Percentiles rank a stretch among this genome's conserved stretches.
These are phyloP conservation scores for Dichotomocladium elegans DNA, from an alignment of 371 early-diverging fungal genomes.

Conservation along the genomic window DNA sequence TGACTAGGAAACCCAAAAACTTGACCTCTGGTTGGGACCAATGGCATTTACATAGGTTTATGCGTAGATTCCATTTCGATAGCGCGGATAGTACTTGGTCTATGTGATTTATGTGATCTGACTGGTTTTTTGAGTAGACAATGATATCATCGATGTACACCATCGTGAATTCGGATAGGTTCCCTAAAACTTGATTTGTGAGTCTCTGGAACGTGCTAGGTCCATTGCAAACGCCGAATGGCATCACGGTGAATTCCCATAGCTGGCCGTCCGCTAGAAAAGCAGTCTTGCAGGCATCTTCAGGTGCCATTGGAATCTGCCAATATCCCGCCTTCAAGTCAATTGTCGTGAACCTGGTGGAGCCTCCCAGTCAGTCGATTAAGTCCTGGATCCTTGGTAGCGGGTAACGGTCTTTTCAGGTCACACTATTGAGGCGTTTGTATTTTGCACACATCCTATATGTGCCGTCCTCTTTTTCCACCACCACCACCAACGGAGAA, in stretches of 20 bases:
- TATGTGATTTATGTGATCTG: conserved; percentile 35
- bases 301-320: conserved; percentile 23
- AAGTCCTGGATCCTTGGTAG: conserved; percentile 37
- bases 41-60: conserved; percentile 42
- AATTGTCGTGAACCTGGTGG: conserved; percentile 46
- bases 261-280: too few relatives aligned
- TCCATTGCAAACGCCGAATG: conserved; percentile 44
- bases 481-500: conserved; percentile 36
- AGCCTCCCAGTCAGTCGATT: conserved; percentile 18
- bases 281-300: conserved; percentile 20
- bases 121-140: conserved; percentile 28
- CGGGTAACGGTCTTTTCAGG: conserved; percentile 30
- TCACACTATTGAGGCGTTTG: conserved; percentile 30
- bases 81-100: conserved; percentile 23
- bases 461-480: conserved; percentile 45
- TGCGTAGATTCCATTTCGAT: conserved; percentile 16
- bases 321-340: conserved; percentile 42
- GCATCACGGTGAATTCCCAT: conserved; percentile 39
- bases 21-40: conserved; percentile 24
- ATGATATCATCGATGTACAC: conserved; percentile 56
- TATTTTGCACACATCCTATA: too few relatives aligned
- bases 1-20: conserved; percentile 39
- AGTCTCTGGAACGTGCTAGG: conserved; percentile 37
- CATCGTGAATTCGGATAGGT: too few relatives aligned
- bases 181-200: conserved; percentile 28